phyloP scores from a whole-genome alignment of 805 yeast species.

The Nakazawaea wyomingensis region DNA sequence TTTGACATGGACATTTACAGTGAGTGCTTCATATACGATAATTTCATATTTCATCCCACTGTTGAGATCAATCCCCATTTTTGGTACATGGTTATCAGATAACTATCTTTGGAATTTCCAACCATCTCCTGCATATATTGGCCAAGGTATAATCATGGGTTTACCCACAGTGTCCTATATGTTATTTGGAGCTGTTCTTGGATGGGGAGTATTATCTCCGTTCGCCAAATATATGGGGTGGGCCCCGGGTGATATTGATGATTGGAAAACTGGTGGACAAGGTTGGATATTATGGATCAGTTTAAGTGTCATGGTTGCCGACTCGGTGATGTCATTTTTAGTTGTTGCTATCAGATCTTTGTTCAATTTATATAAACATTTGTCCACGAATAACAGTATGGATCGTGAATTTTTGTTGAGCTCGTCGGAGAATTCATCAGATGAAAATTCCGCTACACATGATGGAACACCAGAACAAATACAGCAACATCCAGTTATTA shows the following conservation, averaged over 20 bases:
- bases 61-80: conserved; percentile 63
- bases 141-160: conserved; percentile 98
- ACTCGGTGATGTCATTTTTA: conserved; percentile 74
- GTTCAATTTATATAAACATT: conserved; percentile 3
- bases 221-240: conserved; percentile 63
- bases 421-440: neutral
- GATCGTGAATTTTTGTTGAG: conserved; percentile 4
- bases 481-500: neutral
- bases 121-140: conserved; percentile 95
- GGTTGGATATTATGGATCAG: conserved; percentile 98
- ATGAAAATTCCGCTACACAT: conserved; percentile 6
- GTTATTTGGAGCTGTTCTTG: conserved; percentile 84
- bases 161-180: conserved; percentile 83
- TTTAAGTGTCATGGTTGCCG: conserved; percentile 89
- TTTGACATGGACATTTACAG: conserved; percentile 52
- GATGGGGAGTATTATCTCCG: conserved; percentile 93
- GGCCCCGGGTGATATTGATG: conserved; percentile 88
- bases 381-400: neutral
- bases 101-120: conserved; percentile 81
- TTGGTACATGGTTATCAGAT: conserved; percentile 60
- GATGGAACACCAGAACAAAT: neutral
- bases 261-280: conserved; percentile 91
- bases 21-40: conserved; percentile 72
- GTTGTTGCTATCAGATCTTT: conserved; percentile 51
- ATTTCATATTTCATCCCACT: conserved; percentile 69